phyloP scores from a whole-genome alignment of 1,284 basidiomycete genomes.

The Sanghuangporus baumii region DNA sequence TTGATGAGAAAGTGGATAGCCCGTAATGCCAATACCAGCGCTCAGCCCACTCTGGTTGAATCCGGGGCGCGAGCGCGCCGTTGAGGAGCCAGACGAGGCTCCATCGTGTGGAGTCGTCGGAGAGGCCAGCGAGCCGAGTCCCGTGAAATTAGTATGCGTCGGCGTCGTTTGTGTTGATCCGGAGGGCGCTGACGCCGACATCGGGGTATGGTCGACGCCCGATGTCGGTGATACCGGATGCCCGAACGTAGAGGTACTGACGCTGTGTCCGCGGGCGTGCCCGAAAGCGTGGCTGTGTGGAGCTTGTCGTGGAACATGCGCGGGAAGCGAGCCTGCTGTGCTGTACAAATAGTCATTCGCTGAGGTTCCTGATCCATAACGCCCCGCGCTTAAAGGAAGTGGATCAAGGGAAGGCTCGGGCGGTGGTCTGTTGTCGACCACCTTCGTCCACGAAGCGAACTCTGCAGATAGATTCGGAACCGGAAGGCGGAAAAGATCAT shows the following conservation, averaged over 20 bases:
- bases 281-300: not conserved
- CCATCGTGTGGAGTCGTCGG: not conserved
- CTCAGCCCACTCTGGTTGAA: not conserved
- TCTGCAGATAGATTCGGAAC: constrained; percentile 46
- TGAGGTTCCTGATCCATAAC: constrained; percentile 4
- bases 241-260: not conserved
- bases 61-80: not conserved
- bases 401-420: constrained; percentile 22
- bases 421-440: constrained; percentile 25
- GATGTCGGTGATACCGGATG: constrained; percentile 1
- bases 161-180: constrained; percentile 9
- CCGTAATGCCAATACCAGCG: not conserved
- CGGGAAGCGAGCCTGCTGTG: constrained; percentile 8
- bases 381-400: constrained; percentile 10
- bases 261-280: constrained; percentile 8
- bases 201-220: not conserved
- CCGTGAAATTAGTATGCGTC: constrained; percentile 3
- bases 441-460: constrained; percentile 50
- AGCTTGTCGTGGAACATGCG: not conserved
- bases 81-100: constrained; percentile 8
- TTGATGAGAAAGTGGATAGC: not conserved
- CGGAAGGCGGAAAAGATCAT: constrained; percentile 55
- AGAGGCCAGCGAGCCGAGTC: not conserved
- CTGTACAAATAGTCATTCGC: constrained; percentile 13
- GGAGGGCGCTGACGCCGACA: not conserved